phyloP scores from a whole-genome alignment of 1,284 basidiomycete genomes.

The Pseudozyma sp. region DNA sequence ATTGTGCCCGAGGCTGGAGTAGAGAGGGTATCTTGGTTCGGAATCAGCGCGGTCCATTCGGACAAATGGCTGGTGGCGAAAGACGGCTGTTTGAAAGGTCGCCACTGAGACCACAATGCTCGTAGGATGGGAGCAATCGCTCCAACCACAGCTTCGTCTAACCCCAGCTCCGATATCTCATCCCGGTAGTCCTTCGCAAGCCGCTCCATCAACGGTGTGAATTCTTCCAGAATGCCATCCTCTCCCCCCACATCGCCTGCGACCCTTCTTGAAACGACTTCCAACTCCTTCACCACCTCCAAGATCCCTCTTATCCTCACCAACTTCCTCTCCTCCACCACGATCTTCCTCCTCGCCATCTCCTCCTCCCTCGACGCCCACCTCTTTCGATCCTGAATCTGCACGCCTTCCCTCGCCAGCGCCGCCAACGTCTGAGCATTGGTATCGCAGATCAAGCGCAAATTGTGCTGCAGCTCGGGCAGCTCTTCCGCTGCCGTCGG shows the following conservation, averaged over 20 bases:
- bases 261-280: constrained; percentile 12
- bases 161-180: constrained; percentile 22
- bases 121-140: constrained; percentile 83
- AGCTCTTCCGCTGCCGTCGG: constrained; percentile 69
- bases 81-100: constrained; percentile 70
- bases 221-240: constrained; percentile 18
- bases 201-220: constrained; percentile 27
- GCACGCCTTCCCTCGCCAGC: constrained; percentile 87
- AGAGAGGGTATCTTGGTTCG: constrained; percentile 68
- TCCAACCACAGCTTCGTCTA: constrained; percentile 90
- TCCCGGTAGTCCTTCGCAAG: constrained; percentile 18
- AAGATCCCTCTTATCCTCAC: constrained; percentile 48
- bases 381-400: constrained; percentile 81
- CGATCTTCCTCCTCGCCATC: constrained; percentile 75
- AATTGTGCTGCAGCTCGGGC: constrained; percentile 94
- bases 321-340: constrained; percentile 73
- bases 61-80: background rate
- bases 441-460: constrained; percentile 84
- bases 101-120: constrained; percentile 77
- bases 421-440: constrained; percentile 85
- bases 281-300: constrained; percentile 39
- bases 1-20: constrained; percentile 71
- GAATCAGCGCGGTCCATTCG: constrained; percentile 72
- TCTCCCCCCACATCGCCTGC: background rate
- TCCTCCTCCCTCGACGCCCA: constrained; percentile 77